Evolutionary conservation across 1,284 basidiomycete genomes (phyloP), one percentile per base, ranked within the genome.

Genomic region (Ganoderma multipileum): DNA sequence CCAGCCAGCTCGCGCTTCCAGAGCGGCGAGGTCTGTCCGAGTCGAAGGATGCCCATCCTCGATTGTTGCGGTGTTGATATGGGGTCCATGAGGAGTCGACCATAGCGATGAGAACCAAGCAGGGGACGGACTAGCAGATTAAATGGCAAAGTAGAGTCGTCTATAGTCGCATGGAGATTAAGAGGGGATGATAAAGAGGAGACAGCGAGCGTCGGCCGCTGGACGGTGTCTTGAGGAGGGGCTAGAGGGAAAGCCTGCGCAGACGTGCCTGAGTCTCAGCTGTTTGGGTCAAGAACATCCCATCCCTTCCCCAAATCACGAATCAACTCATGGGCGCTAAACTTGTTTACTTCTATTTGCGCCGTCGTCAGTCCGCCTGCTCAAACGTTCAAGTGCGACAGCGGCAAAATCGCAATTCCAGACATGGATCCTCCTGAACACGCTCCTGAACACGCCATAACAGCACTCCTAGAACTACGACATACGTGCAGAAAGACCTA

Each of bases 1-100:
- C 75, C 70, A 76, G 75, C 75, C 75, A 76, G 72, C 68, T 73
- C 28, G 67, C 65, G 63, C 63, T 63, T 26, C 69, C 63, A 11
- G 71, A 52, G 66, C 65, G 67, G 57, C 65, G 67, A 50, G 60
- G 54, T 60, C 71, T 72, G 69, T 74, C 72, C 41, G 67, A 61
- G 58, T 74, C 72, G 60, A 63, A 71, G 36, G 67, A 62, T 8
- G 62, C 58, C 72, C 72, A 73, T 63, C 72, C 72, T 57, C 59
- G 65, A 42, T 30, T 61, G 23, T 71, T 63, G 59, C 61, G 67
- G 41, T 70, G 70, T 30, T 70, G 70, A 41, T 71, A 68, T 20
- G 65, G 61, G 52, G 71, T 54, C 70, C 70, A 73, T 57, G 61
- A 47, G 28, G 67, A 63, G 62, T 70, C 72, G 64, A 72, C 68